These are phyloP conservation scores for Thermothelomyces thermophilus DNA, from an alignment of 2,329 filamentous ascomycete genomes.

Conservation along the genomic window DNA sequence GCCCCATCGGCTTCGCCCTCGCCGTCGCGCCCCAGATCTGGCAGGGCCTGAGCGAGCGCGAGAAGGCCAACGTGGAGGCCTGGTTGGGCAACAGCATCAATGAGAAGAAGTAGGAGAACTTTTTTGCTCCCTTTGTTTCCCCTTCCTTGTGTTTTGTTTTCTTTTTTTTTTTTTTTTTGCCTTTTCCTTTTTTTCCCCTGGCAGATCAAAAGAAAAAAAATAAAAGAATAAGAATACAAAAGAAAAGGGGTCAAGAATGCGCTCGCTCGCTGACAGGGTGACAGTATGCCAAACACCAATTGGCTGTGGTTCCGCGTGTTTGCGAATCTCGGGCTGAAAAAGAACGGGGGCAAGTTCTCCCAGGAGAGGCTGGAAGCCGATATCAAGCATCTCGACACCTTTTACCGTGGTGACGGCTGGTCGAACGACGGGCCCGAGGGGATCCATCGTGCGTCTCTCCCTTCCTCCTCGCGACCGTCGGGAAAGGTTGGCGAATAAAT, in stretches of 20 bases:
- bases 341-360: conserved; percentile 65
- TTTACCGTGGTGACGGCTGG: conserved; percentile 77
- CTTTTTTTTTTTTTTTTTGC: neutral
- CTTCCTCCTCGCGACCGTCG: neutral
- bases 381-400: conserved; percentile 71
- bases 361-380: conserved; percentile 64
- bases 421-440: conserved; percentile 73
- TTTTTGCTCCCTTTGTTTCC: neutral
- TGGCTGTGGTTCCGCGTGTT: conserved; percentile 84
- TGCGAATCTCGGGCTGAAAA: conserved; percentile 70
- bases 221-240: too few relatives aligned
- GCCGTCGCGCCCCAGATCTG: conserved; percentile 63
- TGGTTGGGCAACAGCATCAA: conserved; percentile 74
- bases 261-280: conserved; percentile 3
- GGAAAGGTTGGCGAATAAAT: too few relatives aligned
- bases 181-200: too few relatives aligned
- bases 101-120: conserved; percentile 63
- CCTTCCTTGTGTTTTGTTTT: neutral
- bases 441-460: conserved; percentile 52
- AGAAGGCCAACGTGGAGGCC: conserved; percentile 59
- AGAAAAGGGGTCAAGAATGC: neutral
- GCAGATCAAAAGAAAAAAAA: too few relatives aligned
- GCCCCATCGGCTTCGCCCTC: conserved; percentile 67
- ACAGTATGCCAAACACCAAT: conserved; percentile 61
- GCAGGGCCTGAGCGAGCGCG: conserved; percentile 55